Conservation (phyloP, 169 alveolate genomes). For the Theileria luwenshuni region DNA sequence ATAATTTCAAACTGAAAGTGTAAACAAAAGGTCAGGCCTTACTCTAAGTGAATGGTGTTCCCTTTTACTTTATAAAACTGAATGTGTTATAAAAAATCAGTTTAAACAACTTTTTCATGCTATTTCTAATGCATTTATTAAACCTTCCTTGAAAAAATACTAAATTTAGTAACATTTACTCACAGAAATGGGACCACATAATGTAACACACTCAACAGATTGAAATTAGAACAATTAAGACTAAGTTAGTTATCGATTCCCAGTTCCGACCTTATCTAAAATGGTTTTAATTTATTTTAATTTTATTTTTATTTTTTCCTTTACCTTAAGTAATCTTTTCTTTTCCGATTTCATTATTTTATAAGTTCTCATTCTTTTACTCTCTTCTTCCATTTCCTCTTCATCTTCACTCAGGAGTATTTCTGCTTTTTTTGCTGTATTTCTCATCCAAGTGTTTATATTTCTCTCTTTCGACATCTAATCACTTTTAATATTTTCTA, state of each 20-base stretch:
- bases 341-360: constrained; percentile 49
- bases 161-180: too few species aligned
- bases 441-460: constrained; percentile 43
- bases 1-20: not conserved
- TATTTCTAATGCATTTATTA: too few species aligned
- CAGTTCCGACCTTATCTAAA: constrained; percentile 47
- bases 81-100: not conserved
- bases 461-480: constrained; percentile 55
- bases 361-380: constrained; percentile 27
- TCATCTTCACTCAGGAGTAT: constrained; percentile 62
- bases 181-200: too few species aligned
- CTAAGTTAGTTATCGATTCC: constrained; percentile 23
- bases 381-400: constrained; percentile 25
- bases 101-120: too few species aligned
- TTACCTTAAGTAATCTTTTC: constrained; percentile 34
- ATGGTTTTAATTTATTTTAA: too few species aligned
- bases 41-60: not conserved
- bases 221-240: too few species aligned
- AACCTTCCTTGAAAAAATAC: too few species aligned
- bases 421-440: constrained; percentile 58
- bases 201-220: too few species aligned
- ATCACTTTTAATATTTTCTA: not conserved
- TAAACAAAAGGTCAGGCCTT: not conserved
- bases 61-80: not conserved
- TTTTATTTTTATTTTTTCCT: not conserved